A percentile compares a stretch with the other conserved stretches of the same genome.
These are phyloP conservation scores for Taphrina confusa DNA, from an alignment of 1,139 yeast genomes.

Conservation along the genomic window DNA sequence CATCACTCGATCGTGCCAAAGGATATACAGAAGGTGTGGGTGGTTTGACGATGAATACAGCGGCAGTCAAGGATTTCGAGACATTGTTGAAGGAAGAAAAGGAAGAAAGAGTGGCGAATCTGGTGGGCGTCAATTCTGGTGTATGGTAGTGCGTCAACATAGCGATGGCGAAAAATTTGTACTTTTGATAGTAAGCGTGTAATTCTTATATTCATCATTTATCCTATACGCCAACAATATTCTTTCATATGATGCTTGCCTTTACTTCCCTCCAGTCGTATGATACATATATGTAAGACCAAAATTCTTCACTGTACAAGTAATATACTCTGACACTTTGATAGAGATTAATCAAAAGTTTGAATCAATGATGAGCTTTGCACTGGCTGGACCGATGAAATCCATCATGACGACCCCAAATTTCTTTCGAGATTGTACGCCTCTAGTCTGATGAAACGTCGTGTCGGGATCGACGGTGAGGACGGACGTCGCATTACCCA, in stretches of 20 bases:
- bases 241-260: too few relatives aligned
- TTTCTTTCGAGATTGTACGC: not conserved
- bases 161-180: not conserved
- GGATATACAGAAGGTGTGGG: slow-evolving; percentile 26
- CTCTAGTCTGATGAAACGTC: not conserved
- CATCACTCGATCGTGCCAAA: slow-evolving; percentile 21
- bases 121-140: slow-evolving; percentile 29
- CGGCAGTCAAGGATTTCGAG: slow-evolving; percentile 10
- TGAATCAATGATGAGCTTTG: slow-evolving; percentile 8
- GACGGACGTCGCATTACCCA: not conserved
- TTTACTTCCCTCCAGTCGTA: too few relatives aligned
- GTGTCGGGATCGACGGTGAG: not conserved
- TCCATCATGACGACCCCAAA: slow-evolving; percentile 20
- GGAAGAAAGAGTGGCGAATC: slow-evolving; percentile 15
- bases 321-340: too few relatives aligned
- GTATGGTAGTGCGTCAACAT: slow-evolving; percentile 10
- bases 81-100: slow-evolving; percentile 8
- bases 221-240: too few relatives aligned
- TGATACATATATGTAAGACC: too few relatives aligned
- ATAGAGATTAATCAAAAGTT: slow-evolving; percentile 8
- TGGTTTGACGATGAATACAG: not conserved
- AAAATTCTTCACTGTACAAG: too few relatives aligned
- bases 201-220: too few relatives aligned
- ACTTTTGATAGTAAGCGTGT: too few relatives aligned
- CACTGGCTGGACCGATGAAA: slow-evolving; percentile 9